phyloP scores from a whole-genome alignment of 306 rosid genomes.

The Quercus robur region DNA sequence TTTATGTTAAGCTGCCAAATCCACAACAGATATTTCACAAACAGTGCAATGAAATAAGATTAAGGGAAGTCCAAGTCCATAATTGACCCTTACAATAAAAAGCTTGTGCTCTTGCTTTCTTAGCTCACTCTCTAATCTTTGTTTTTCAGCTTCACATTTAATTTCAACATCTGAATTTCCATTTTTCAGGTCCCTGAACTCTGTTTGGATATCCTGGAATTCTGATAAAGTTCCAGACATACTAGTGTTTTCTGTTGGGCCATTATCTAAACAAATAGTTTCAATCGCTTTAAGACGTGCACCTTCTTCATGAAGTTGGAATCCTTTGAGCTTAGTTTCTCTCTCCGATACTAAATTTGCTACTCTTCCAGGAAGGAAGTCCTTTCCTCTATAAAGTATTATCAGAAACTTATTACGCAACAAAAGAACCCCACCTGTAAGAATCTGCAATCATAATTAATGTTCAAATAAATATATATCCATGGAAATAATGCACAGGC shows the following conservation, averaged over 20 bases:
- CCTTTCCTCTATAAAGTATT: constrained; percentile 79
- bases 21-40: constrained; percentile 1
- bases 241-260: constrained; percentile 27
- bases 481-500: constrained; percentile 1
- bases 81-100: constrained; percentile 54
- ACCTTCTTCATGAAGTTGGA: constrained; percentile 60
- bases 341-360: constrained; percentile 53
- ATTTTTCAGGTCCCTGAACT: constrained; percentile 24
- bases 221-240: constrained; percentile 71
- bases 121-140: constrained; percentile 47
- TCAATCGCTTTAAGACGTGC: constrained; percentile 55
- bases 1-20: constrained; percentile 60
- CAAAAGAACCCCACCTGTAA: constrained; percentile 78
- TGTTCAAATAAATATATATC: constrained; percentile 2
- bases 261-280: constrained; percentile 36
- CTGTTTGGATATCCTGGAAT: constrained; percentile 43
- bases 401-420: constrained; percentile 72
- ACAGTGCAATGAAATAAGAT: constrained; percentile 4
- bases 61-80: constrained; percentile 8
- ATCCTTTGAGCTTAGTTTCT: constrained; percentile 59
- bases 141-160: constrained; percentile 61
- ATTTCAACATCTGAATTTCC: constrained; percentile 31
- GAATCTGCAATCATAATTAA: constrained; percentile 51
- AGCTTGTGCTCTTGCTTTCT: constrained; percentile 50
- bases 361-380: constrained; percentile 65